Evolutionary conservation across 2,329 filamentous ascomycete species (phyloP), one percentile per base, ranked within the genome.

Genomic region (Intubia oerlemansii): DNA sequence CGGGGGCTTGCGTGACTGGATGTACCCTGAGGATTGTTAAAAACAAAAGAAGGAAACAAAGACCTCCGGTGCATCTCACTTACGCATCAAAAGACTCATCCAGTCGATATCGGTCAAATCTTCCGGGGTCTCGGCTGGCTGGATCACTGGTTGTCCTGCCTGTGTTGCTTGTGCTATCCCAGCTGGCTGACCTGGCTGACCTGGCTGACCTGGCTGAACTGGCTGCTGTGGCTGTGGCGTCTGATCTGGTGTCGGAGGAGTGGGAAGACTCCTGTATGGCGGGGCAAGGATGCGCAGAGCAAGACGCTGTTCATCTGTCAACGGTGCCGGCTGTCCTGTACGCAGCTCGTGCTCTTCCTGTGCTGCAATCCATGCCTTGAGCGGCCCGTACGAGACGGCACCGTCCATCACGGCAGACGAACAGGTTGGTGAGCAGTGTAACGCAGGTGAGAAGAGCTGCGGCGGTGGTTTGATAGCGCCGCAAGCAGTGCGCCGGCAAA

Each of bases 271-370:
- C n/a, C n/a, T n/a, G n/a, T n/a, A n/a, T n/a, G n/a, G n/a, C n/a
- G n/a, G n/a, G n/a, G n/a, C n/a, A n/a, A 66, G 45, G 5, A 48
- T 41, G 1, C 46, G 42, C 16, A 66, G 40, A 11, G 56, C 52
- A 22, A 45, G 41, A 8, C 44, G 41, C 39, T 64, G 49, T 5
- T 41, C 36, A 5, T 44, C 42, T 0, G 49, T 48, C 17, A 62
- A 39, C 0, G 48, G 46, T 2, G 50, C 45, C 0, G 54, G 49
- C 10, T 36, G 19, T 6, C 42, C 43, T 20, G 44, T 35, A 6
- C 37, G 20, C 8, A 32, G 37, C 39, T 54, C 49, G 24, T 40
- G 42, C 2, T 42, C 40, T 31, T 55, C 53, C 28, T 60, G 52
- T 13, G 44, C 25, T 15, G 48, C 46, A 30, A 57, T 45, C 51